Evolutionary conservation across 768 basidiomycete species (phyloP).

Genomic region (Leccinum variicolor): DNA sequence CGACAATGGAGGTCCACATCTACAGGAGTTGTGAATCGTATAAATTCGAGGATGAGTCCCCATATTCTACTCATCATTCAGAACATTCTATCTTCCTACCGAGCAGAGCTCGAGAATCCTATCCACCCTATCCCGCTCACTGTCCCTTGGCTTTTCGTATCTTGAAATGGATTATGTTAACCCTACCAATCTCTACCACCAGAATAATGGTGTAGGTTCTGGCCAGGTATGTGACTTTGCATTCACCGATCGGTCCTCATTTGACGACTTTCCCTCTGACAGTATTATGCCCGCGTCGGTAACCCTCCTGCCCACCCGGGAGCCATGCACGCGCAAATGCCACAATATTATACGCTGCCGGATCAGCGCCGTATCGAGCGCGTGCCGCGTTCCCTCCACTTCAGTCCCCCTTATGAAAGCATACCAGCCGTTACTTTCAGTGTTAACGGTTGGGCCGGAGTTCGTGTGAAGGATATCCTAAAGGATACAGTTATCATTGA

Average conservation of each 20-base stretch:
- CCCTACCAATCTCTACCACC: neutral
- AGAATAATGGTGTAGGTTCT: neutral
- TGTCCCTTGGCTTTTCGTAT: neutral
- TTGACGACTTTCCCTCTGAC: neutral
- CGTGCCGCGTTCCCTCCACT: neutral
- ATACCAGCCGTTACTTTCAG: neutral
- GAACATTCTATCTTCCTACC: neutral
- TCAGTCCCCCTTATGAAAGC: neutral
- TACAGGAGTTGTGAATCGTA: neutral
- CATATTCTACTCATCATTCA: neutral
- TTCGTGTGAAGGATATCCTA: conserved; percentile 1
- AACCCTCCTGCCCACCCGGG: neutral
- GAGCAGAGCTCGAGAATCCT: neutral
- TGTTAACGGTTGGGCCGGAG: neutral
- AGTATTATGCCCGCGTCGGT: neutral
- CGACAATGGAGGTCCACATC: neutral
- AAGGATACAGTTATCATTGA: conserved; percentile 1
- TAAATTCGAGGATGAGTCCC: neutral
- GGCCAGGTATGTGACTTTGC: neutral
- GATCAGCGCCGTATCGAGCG: conserved; percentile 3
- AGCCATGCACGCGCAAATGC: conserved; percentile 1
- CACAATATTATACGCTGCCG: neutral
- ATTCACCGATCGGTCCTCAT: neutral
- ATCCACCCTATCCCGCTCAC: neutral
- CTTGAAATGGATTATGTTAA: neutral